Evolutionary conservation across 306 rosid species (phyloP), one percentile per base, ranked within the genome.

Genomic region (Medicago truncatula): DNA sequence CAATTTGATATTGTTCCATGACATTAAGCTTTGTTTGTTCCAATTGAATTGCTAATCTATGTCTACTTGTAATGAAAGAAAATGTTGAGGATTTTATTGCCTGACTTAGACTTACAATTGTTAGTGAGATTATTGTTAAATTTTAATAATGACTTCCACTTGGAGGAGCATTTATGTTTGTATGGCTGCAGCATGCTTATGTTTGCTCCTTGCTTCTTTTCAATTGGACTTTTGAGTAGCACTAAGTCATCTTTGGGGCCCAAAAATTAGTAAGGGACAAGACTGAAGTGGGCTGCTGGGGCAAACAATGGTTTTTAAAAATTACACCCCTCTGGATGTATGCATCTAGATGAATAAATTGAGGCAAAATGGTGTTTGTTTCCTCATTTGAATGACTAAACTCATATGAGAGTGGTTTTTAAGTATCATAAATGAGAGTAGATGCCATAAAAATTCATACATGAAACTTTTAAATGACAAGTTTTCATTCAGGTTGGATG

Each of bases 11-110:
- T 60, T 74, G 80, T 74, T 76, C 74, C 66, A 56, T 60, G 44
- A 73, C 23, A 56, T 17, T 38, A 5, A 73, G 56, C 59, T 84
- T 76, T 61, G 67, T 71, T 71, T 68, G 41, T 78, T 78, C 34
- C 71, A 43, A 59, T 71, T 78, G 65, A 78, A 74, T 68, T 18
- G 70, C 20, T 61, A 71, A 39, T 82, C 3, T 13, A 15, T 70
- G 63, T 62, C 62, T 31, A 43, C 12, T 50, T 60, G 68, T 49
- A 59, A 47, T 57, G 53, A 62, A 61, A 36, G 47, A 54, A 67
- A 53, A 57, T 14, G 23, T 36, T 63, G 68, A 36, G 25, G 68
- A 60, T 60, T 14, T 28, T 12, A 58, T 60, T 60, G 41, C 67
- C 40, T 14, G 31, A 61, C 17, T 28, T 14, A 11, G 67, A 31